Percentiles rank a stretch among this genome's conserved stretches.
Evolutionary conservation across 129 eudicot genomes (phyloP).

Genomic region (Smallanthus sonchifolius): DNA sequence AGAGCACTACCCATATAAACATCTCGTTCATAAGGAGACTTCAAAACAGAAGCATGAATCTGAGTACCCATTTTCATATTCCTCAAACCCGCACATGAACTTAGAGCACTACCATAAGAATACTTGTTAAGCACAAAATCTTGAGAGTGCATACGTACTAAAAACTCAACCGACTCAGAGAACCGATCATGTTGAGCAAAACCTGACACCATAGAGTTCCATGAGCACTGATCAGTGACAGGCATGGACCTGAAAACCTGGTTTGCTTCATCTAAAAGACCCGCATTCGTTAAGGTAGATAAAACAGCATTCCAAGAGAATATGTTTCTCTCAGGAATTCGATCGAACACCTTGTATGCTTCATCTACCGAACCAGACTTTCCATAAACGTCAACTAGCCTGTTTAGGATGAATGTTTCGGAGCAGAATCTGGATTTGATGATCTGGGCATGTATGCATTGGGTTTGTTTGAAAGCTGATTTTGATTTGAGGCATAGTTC

Average conservation of each 20-base stretch:
- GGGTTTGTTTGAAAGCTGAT: conserved; percentile 24
- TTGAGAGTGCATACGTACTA: conserved; percentile 30
- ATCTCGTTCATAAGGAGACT: conserved; percentile 28
- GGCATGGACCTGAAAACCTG: conserved; percentile 26
- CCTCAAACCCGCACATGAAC: conserved; percentile 36
- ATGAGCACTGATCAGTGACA: conserved; percentile 37
- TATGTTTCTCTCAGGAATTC: conserved; percentile 32
- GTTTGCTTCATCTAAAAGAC: conserved; percentile 33
- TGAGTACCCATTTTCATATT: conserved; percentile 34
- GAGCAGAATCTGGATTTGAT: conserved; percentile 30
- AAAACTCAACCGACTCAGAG: conserved; percentile 28
- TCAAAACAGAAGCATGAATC: conserved; percentile 30
- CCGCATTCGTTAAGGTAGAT: conserved; percentile 21
- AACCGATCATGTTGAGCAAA: conserved; percentile 31
- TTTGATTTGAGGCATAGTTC: conserved; percentile 25
- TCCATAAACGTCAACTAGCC: conserved; percentile 32
- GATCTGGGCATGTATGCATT: conserved; percentile 26
- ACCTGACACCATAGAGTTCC: conserved; percentile 44
- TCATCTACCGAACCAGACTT: conserved; percentile 20
- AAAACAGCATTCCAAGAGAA: conserved; percentile 43
- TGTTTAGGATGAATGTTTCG: conserved; percentile 35
- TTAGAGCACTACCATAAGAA: conserved; percentile 37
- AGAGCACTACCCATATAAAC: conserved; percentile 44
- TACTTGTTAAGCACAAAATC: conserved; percentile 36
- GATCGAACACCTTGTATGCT: conserved; percentile 38